Conservation (phyloP, 805 yeast species). For the Kazachstania bromeliacearum region DNA sequence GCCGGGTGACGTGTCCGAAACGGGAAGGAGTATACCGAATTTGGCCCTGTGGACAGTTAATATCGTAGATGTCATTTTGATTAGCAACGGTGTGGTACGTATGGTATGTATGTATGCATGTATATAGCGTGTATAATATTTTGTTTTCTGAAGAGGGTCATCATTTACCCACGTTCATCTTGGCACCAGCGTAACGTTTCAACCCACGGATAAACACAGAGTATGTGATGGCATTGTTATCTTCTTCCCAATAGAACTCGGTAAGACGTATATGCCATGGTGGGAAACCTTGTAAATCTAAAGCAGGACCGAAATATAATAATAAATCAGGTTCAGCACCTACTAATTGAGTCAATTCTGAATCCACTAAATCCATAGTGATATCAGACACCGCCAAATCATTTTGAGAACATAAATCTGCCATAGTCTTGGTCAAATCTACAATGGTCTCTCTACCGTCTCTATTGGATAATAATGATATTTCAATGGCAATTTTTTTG, state of each 20-base stretch:
- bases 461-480: constrained; percentile 56
- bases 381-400: constrained; percentile 59
- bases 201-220: constrained; percentile 75
- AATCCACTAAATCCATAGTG: constrained; percentile 65
- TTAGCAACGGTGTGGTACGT: too few species aligned
- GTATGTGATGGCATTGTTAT: constrained; percentile 69
- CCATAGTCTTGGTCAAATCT: constrained; percentile 76
- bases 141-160: too few species aligned
- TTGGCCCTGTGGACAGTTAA: too few species aligned
- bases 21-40: too few species aligned
- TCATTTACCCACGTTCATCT: constrained; percentile 80
- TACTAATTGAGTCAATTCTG: constrained; percentile 61
- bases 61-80: too few species aligned
- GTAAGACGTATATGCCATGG: constrained; percentile 95
- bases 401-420: constrained; percentile 55
- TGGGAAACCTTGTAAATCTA: constrained; percentile 90
- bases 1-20: too few species aligned
- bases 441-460: constrained; percentile 91
- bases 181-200: constrained; percentile 66
- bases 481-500: constrained; percentile 43
- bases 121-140: too few species aligned
- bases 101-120: too few species aligned
- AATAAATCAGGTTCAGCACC: constrained; percentile 91
- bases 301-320: constrained; percentile 71
- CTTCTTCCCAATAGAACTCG: constrained; percentile 87